Percentiles rank a stretch among this genome's conserved stretches.
These are phyloP conservation scores for Blastocystis hominis DNA, from an alignment of 352 stramenopile species.

Conservation along the genomic window DNA sequence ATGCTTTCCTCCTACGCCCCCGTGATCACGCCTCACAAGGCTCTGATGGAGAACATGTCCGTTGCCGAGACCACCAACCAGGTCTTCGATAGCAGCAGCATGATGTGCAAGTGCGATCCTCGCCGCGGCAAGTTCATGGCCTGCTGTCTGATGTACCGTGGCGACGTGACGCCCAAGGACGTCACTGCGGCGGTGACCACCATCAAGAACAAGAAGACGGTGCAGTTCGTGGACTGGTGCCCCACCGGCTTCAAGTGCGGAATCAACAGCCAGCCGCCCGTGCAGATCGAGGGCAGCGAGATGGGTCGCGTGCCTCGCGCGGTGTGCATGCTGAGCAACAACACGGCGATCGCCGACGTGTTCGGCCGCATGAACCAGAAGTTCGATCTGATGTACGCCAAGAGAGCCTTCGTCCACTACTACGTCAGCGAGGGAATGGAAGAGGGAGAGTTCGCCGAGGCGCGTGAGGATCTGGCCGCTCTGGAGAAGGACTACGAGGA, in stretches of 20 bases:
- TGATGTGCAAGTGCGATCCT: constrained; percentile 99
- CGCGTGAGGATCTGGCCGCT: constrained; percentile 89
- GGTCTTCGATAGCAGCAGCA: constrained; percentile 88
- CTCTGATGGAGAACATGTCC: constrained; percentile 89
- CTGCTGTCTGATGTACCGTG: constrained; percentile 93
- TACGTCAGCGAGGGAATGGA: constrained; percentile 99
- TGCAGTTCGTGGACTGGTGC: constrained; percentile 98
- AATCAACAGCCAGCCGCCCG: constrained; percentile 95
- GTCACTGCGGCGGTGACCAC: constrained; percentile 90
- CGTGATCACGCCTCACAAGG: constrained; percentile 91
- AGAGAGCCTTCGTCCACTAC: constrained; percentile 98
- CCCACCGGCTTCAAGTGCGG: constrained; percentile 95
- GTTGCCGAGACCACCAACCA: constrained; percentile 95
- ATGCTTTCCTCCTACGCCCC: constrained; percentile 95
- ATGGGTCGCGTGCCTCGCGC: constrained; percentile 89
- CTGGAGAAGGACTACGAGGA: constrained; percentile 99
- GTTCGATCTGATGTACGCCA: constrained; percentile 99
- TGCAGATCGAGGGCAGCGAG: constrained; percentile 86
- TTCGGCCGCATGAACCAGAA: constrained; percentile 96
- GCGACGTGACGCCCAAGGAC: constrained; percentile 76
- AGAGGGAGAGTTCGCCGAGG: constrained; percentile 97
- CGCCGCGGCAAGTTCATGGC: constrained; percentile 98
- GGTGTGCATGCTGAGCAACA: constrained; percentile 98
- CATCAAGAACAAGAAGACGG: constrained; percentile 97
- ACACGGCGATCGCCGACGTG: constrained; percentile 91